A percentile compares a stretch with the other conserved stretches of the same genome.
Conservation (phyloP, 139 green algal species). For the Auxenochlorella protothecoides region DNA sequence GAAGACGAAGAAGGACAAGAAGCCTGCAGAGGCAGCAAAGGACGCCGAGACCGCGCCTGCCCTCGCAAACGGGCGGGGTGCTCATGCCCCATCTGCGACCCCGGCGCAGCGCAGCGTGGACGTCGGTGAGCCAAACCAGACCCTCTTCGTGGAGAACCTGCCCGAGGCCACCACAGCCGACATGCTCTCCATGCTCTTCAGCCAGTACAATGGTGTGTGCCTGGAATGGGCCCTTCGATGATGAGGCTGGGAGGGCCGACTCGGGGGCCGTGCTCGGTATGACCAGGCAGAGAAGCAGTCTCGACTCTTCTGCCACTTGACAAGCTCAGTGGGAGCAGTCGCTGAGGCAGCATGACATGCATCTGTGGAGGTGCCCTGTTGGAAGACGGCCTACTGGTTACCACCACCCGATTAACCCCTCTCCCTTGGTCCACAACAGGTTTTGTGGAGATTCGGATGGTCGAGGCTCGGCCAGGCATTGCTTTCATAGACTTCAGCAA, state of each 20-base stretch:
- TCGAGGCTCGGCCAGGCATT: conserved; percentile 86
- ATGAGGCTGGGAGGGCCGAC: neutral
- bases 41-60: too few relatives aligned
- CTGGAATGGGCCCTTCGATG: neutral
- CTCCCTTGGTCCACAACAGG: conserved; percentile 24
- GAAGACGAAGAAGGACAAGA: too few relatives aligned
- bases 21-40: too few relatives aligned
- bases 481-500: conserved; percentile 92
- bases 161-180: conserved; percentile 68
- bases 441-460: conserved; percentile 82
- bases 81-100: too few relatives aligned
- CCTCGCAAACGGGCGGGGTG: too few relatives aligned
- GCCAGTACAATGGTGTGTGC: conserved; percentile 70
- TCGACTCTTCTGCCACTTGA: too few relatives aligned
- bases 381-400: too few relatives aligned
- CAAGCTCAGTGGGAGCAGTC: neutral
- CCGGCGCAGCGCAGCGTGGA: too few relatives aligned
- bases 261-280: neutral
- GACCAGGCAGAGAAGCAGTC: too few relatives aligned
- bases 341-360: neutral
- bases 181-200: conserved; percentile 91
- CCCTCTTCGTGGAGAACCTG: conserved; percentile 88
- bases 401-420: too few relatives aligned
- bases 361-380: neutral
- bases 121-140: too few relatives aligned